These are phyloP conservation scores for Dactylellina sp. DNA, from an alignment of 2,329 filamentous ascomycete genomes.

Conservation along the genomic window DNA sequence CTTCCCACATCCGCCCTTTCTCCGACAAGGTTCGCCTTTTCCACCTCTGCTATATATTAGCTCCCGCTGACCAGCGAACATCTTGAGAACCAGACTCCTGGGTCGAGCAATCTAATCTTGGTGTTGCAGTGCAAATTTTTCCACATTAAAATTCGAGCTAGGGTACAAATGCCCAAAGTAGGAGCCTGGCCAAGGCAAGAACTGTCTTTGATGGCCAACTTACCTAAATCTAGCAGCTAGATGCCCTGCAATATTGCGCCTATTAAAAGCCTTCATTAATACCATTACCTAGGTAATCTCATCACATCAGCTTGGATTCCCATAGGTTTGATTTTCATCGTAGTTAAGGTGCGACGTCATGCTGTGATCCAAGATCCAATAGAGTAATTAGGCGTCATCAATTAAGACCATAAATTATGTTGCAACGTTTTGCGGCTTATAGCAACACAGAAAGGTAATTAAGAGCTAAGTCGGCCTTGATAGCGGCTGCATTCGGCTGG, in stretches of 20 bases:
- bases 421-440: constrained; percentile 18
- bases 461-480: no score
- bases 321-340: neutral
- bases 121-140: constrained; percentile 50
- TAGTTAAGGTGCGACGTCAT: constrained; percentile 1
- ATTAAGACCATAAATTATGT: no score
- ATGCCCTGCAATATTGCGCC: constrained; percentile 5
- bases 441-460: constrained; percentile 29
- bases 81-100: constrained; percentile 46
- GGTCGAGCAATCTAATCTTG: constrained; percentile 34
- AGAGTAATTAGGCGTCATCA: neutral
- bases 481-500: no score
- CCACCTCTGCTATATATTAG: constrained; percentile 38
- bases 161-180: constrained; percentile 22
- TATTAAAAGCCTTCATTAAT: neutral
- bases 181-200: constrained; percentile 31
- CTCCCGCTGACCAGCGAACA: constrained; percentile 42
- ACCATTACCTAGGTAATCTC: neutral
- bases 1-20: constrained; percentile 54
- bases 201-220: constrained; percentile 10
- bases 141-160: constrained; percentile 20
- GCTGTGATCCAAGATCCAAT: neutral
- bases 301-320: neutral
- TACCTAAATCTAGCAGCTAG: constrained; percentile 27
- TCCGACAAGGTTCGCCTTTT: constrained; percentile 36